phyloP scores from a whole-genome alignment of 2,329 filamentous ascomycete species.

The Verticillium zaregamsianum region DNA sequence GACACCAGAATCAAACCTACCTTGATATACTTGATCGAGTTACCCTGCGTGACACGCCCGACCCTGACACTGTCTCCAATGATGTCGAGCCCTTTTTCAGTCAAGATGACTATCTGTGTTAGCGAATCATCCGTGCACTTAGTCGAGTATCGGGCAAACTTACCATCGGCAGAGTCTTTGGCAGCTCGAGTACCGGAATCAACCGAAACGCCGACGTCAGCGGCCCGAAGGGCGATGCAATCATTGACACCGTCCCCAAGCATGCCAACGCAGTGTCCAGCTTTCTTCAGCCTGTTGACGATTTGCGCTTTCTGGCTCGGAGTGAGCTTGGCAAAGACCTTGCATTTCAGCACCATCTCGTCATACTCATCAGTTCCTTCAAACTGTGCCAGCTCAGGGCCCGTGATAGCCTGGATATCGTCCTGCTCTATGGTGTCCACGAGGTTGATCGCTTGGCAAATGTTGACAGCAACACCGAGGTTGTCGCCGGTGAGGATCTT shows the following conservation, averaged over 20 bases:
- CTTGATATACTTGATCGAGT: constrained; percentile 24
- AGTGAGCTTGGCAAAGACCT: constrained; percentile 22
- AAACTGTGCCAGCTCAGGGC: constrained; percentile 15
- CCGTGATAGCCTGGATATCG: constrained; percentile 19
- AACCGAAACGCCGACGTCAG: constrained; percentile 24
- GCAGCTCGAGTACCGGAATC: constrained; percentile 22
- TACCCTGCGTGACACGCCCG: constrained; percentile 21
- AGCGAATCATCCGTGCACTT: background rate
- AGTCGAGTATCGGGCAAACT: background rate
- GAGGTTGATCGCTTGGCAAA: constrained; percentile 19
- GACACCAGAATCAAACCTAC: constrained; percentile 7
- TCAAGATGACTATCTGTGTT: constrained; percentile 16
- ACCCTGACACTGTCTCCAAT: constrained; percentile 19
- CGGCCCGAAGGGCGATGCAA: constrained; percentile 20
- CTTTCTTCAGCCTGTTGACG: constrained; percentile 16
- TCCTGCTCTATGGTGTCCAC: constrained; percentile 11
- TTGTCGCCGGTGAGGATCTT: constrained; percentile 23
- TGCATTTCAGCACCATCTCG: constrained; percentile 16
- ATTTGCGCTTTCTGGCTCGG: constrained; percentile 21
- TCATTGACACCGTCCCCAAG: constrained; percentile 25
- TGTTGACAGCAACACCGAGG: constrained; percentile 21
- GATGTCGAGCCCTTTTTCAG: constrained; percentile 22
- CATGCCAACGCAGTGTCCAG: constrained; percentile 22
- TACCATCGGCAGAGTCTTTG: constrained; percentile 21
- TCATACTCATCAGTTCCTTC: constrained; percentile 16